phyloP scores from a whole-genome alignment of 805 yeast genomes.

The Ogataea ganodermae region DNA sequence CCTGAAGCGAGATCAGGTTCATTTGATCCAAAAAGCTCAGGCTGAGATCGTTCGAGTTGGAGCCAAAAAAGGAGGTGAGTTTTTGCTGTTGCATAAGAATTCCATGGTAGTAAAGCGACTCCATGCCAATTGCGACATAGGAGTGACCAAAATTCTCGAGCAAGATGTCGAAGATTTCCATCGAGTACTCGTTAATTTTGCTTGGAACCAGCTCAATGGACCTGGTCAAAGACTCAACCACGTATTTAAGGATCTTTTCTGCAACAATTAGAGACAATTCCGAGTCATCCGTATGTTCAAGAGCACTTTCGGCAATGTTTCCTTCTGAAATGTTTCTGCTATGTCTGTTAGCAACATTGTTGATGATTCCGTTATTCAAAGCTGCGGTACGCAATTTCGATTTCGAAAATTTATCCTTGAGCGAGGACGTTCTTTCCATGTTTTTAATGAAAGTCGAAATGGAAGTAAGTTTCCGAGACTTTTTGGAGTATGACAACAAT shows the following conservation, averaged over 20 bases:
- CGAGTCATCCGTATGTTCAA: conserved; percentile 14
- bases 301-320: conserved; percentile 17
- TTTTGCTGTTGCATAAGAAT: conserved; percentile 30
- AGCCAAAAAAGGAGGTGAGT: conserved; percentile 30
- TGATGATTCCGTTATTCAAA: conserved; percentile 17
- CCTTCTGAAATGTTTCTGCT: conserved; percentile 7
- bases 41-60: conserved; percentile 21
- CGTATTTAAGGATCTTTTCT: conserved; percentile 64
- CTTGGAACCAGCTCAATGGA: conserved; percentile 70
- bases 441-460: conserved; percentile 52
- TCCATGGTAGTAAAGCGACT: conserved; percentile 53
- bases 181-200: conserved; percentile 59
- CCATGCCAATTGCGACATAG: conserved; percentile 75
- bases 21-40: conserved; percentile 27
- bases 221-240: conserved; percentile 78
- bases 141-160: conserved; percentile 70
- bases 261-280: conserved; percentile 47
- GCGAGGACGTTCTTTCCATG: conserved; percentile 44
- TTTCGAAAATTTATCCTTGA: conserved; percentile 30
- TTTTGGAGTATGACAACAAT: conserved; percentile 21
- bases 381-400: conserved; percentile 9
- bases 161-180: conserved; percentile 67
- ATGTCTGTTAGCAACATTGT: neutral
- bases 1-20: conserved; percentile 29
- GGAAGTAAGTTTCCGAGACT: conserved; percentile 28